Base-by-base conservation (phyloP, 2,329 filamentous ascomycete species). In the Cadophora luteo-olivacea region DNA sequence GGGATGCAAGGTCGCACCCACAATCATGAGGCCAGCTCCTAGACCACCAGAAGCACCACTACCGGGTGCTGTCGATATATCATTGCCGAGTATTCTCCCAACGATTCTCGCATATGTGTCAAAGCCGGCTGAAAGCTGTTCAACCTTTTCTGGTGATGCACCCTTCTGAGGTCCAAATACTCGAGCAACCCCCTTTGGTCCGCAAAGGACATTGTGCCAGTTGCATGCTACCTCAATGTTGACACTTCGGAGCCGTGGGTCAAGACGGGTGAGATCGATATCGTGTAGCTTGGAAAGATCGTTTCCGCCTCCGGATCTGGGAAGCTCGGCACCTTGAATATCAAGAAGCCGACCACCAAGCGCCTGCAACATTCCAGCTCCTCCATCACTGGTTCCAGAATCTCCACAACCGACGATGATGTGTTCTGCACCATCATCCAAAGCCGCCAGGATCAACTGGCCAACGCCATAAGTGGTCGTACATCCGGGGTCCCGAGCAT, bases 141-240 rank as follows among this genome's bases (percentile, higher is more conserved):
- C 52, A 14, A 57, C 52, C 32, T 57, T 24, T 8, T 57, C 52
- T 19, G 52, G 52, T 4, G 52, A 32, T 57, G 52, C 52, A 32
- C 52, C 52, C 19, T 57, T 57, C 25, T 57, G 52, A 32, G 52
- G 52, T 5, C 52, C 52, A 12, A 57, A 57, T 57, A 57, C 52
- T 57, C 52, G 52, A 36, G 52, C 52, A 24, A 57, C 52, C 32
- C 52, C 52, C 22, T 57, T 57, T 16, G 52, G 52, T 57, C 52
- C 52, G 32, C 52, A 57, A 19, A 57, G 52, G 19, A 57, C 32
- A 36, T 57, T 57, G 12, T 57, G 52, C 52, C 52, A 57, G 32
- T 57, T 57, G 52, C 52, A 57, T 36, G 52, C 52, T 32, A 57
- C 52, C 52, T 57, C 52, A 5, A 57, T 57, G 7, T 57, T 57